Evolutionary conservation across 2,329 filamentous ascomycete species (phyloP).

Genomic region (Orbilia javanica): DNA sequence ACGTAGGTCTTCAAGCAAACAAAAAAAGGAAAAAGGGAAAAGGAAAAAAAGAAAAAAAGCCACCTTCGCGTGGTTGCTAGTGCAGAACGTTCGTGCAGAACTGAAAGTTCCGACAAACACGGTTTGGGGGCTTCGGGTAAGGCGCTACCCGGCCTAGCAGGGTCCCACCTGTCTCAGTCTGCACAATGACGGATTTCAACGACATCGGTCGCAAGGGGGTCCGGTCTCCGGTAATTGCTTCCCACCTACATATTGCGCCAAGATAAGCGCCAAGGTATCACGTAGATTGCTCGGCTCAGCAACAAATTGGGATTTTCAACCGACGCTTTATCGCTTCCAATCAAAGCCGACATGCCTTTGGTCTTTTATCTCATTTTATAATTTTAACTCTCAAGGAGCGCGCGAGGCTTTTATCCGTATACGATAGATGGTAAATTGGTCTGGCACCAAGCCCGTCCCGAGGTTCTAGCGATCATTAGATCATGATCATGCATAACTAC

Average conservation of each 20-base stretch:
- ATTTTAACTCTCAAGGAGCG: too few relatives aligned
- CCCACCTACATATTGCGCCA: not conserved
- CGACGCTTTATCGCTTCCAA: slow-evolving; percentile 8
- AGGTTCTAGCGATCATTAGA: not conserved
- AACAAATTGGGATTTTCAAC: slow-evolving; percentile 23
- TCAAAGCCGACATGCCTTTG: slow-evolving; percentile 6
- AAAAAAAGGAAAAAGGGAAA: too few relatives aligned
- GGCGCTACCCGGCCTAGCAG: not conserved
- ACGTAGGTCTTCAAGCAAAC: too few relatives aligned
- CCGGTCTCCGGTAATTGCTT: slow-evolving; percentile 12
- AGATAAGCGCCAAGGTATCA: slow-evolving; percentile 6
- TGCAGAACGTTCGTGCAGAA: too few relatives aligned
- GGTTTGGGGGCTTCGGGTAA: too few relatives aligned
- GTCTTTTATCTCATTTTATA: not conserved
- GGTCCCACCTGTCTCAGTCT: not conserved
- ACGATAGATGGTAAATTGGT: not conserved
- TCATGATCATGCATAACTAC: too few relatives aligned
- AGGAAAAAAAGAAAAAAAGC: too few relatives aligned
- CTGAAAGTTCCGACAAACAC: too few relatives aligned
- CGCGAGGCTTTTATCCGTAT: too few relatives aligned
- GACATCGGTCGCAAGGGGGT: not conserved
- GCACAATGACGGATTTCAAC: slow-evolving; percentile 2
- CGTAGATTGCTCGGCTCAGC: not conserved
- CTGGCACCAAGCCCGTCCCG: not conserved
- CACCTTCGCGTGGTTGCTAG: too few relatives aligned